Base-by-base conservation (phyloP, 2,329 filamentous ascomycete genomes). In the Diaporthe destruens region DNA sequence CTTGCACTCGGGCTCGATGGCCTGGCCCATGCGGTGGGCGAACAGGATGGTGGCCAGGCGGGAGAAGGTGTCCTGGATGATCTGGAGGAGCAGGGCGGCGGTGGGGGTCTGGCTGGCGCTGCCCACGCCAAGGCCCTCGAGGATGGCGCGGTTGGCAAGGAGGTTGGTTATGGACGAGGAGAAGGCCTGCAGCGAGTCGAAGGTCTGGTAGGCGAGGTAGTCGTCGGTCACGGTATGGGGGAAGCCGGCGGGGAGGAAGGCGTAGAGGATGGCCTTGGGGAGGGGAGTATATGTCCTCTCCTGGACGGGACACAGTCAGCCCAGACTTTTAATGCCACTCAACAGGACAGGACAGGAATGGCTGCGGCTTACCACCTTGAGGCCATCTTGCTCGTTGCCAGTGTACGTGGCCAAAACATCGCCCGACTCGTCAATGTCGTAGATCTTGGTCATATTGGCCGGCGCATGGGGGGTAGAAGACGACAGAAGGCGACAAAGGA, bases 1-100 rank as follows among this genome's bases (percentile, higher is more conserved):
- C 81, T 98, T 98, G 84, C 94, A 96, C 80, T 98, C 95, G 2
- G 94, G 94, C 81, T 97, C 94, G 61, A 98, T 92, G 42, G 93
- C 89, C 57, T 93, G 93, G 49, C 95, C 94, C 72, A 96, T 91
- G 55, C 90, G 88, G 80, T 97, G 92, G 1, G 95, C 95, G 80
- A 98, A 97, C 12, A 94, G 82, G 74, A 98, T 97, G 0, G 95
- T 98, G 1, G 94, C 93, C 34, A 97, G 84, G 8, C 94, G 90
- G 11, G 94, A 94, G 74, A 93, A 92, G 66, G 91, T 93, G 76
- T 96, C 93, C 76, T 96, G 94, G 12, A 96, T 84, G 74, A 97
- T 92, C 39, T 93, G 94, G 66, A 98, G 89, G 14, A 98, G 88
- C 53, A 98, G 87, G 0, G 94, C 95, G 14, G 90, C 90, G 0